Conservation (phyloP, 805 yeast species). For the Metschnikowia gruessii region DNA sequence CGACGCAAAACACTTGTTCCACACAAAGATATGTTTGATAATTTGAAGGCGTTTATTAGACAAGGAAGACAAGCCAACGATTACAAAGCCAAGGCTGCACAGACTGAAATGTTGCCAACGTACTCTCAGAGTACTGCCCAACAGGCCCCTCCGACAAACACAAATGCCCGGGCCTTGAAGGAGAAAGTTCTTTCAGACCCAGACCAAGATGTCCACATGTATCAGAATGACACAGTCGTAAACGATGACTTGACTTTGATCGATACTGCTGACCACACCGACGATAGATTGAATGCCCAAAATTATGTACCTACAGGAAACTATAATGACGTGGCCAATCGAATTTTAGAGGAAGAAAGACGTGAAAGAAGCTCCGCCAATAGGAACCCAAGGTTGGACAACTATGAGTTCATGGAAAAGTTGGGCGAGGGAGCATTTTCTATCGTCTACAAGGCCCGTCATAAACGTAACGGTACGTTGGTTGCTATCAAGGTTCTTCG, state of each 20-base stretch:
- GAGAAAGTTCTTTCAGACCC: slow-evolving; percentile 8
- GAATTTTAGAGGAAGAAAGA: slow-evolving; percentile 15
- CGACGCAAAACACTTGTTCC: neutral
- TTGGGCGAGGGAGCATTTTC: slow-evolving; percentile 92
- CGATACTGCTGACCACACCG: slow-evolving; percentile 1
- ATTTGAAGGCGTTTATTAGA: slow-evolving; percentile 58
- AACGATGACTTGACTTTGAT: slow-evolving; percentile 1
- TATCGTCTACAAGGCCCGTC: slow-evolving; percentile 70
- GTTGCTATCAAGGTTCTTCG: slow-evolving; percentile 78
- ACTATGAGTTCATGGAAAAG: slow-evolving; percentile 30
- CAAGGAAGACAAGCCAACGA: slow-evolving; percentile 61
- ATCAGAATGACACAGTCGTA: neutral
- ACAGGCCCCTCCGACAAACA: neutral
- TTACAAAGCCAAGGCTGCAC: slow-evolving; percentile 10
- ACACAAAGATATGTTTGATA: slow-evolving; percentile 30
- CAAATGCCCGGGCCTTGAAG: slow-evolving; percentile 7
- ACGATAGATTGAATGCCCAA: slow-evolving; percentile 6
- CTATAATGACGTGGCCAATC: slow-evolving; percentile 15
- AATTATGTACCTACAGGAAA: neutral
- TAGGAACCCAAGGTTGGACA: slow-evolving; percentile 17
- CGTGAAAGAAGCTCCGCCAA: slow-evolving; percentile 1
- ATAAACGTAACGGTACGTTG: slow-evolving; percentile 36
- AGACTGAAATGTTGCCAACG: neutral
- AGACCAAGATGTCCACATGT: slow-evolving; percentile 8
- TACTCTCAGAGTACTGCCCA: neutral